Evolutionary conservation across 257 asterid genomes (phyloP).

Genomic region (Fraxinus quadrangulata): DNA sequence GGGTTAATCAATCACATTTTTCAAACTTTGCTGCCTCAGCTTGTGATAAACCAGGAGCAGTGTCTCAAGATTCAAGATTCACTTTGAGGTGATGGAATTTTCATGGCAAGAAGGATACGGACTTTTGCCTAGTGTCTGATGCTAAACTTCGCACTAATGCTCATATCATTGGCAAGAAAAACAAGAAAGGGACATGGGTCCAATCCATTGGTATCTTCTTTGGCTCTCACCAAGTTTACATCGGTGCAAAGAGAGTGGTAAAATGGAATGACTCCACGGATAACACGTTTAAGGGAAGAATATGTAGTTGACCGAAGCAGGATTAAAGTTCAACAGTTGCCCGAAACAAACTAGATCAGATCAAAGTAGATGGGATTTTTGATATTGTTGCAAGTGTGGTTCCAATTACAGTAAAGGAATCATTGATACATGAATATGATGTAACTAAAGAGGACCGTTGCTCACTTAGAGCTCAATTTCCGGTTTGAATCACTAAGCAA

Average conservation of each 20-base stretch:
- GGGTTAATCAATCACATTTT: background rate
- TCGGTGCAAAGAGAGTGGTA: slow-evolving; percentile 3
- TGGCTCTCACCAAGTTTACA: slow-evolving; percentile 11
- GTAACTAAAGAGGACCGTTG: slow-evolving; percentile 26
- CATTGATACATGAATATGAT: slow-evolving; percentile 25
- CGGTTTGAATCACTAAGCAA: slow-evolving; percentile 17
- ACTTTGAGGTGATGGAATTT: slow-evolving; percentile 22
- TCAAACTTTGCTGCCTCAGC: background rate
- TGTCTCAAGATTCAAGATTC: slow-evolving; percentile 18
- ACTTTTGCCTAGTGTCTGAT: too few species aligned
- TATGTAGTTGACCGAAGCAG: too few species aligned
- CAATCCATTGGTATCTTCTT: slow-evolving; percentile 25
- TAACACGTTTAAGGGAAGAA: background rate
- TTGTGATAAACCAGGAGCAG: slow-evolving; percentile 25
- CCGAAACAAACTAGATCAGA: slow-evolving; percentile 13
- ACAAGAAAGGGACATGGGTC: slow-evolving; percentile 23
- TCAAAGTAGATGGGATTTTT: slow-evolving; percentile 24
- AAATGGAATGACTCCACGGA: slow-evolving; percentile 24
- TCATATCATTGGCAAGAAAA: slow-evolving; percentile 29
- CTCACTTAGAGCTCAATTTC: slow-evolving; percentile 35
- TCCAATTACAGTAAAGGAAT: slow-evolving; percentile 29
- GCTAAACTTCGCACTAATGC: background rate
- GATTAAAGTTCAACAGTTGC: background rate
- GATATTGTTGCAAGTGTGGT: slow-evolving; percentile 26
- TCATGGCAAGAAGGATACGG: too few species aligned